Evolutionary conservation across 495 filamentous ascomycete genomes (phyloP).

Genomic region (Cenococcum geophilum): DNA sequence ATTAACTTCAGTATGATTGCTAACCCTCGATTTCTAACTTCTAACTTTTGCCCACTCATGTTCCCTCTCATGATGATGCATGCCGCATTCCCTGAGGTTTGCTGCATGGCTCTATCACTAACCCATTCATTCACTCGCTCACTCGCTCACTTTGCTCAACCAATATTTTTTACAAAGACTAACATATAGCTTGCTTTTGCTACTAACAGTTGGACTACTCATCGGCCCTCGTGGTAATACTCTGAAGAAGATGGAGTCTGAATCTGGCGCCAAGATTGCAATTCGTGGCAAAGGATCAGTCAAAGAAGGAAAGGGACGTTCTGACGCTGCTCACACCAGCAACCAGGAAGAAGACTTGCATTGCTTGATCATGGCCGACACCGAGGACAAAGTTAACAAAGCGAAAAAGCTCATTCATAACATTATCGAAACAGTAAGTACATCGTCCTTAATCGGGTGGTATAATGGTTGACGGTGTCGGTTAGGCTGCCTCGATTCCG

Average conservation of each 20-base stretch:
- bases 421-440: constrained; percentile 92
- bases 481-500: constrained; percentile 90
- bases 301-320: constrained; percentile 98
- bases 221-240: constrained; percentile 99
- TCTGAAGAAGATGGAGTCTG: constrained; percentile 97
- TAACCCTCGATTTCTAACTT: constrained; percentile 40
- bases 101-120: constrained; percentile 41
- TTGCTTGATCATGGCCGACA: constrained; percentile 98
- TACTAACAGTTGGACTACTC: constrained; percentile 97
- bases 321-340: constrained; percentile 96
- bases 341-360: constrained; percentile 99
- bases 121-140: constrained; percentile 45
- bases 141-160: constrained; percentile 34
- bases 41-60: constrained; percentile 37
- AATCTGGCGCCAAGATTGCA: constrained; percentile 96
- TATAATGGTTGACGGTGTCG: constrained; percentile 1
- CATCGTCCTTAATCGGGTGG: background rate
- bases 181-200: constrained; percentile 75
- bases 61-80: constrained; percentile 46
- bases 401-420: constrained; percentile 96
- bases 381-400: constrained; percentile 96
- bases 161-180: constrained; percentile 52
- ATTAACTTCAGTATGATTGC: constrained; percentile 99
- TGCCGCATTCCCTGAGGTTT: constrained; percentile 19
- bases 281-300: constrained; percentile 99